A percentile compares a stretch with the other conserved stretches of the same genome.
These are phyloP conservation scores for Leccinum rimulosum DNA, from an alignment of 768 basidiomycete species.

Conservation along the genomic window DNA sequence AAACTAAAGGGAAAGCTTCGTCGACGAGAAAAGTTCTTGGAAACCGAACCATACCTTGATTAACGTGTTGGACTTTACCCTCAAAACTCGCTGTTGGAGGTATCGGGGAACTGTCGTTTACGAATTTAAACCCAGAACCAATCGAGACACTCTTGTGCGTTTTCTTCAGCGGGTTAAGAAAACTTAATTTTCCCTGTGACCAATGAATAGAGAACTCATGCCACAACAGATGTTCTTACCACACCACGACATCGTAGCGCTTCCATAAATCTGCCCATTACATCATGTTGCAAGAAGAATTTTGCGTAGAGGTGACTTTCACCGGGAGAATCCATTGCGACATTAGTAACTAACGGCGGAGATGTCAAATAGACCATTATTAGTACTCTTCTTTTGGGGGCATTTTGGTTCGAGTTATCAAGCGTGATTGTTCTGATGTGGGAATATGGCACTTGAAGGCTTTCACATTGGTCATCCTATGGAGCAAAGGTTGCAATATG, in stretches of 20 bases:
- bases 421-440: conserved; percentile 27
- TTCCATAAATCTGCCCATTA: conserved; percentile 39
- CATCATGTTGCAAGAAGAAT: conserved; percentile 38
- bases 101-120: conserved; percentile 20
- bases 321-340: conserved; percentile 20
- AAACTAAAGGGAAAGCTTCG: conserved; percentile 18
- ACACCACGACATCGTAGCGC: conserved; percentile 45
- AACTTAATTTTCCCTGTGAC: conserved; percentile 29
- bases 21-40: neutral
- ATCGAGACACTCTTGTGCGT: conserved; percentile 26
- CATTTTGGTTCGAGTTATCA: conserved; percentile 21
- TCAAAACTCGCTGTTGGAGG: conserved; percentile 30
- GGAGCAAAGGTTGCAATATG: conserved; percentile 5
- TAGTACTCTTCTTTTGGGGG: conserved; percentile 15
- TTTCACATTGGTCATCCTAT: conserved; percentile 51
- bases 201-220: conserved; percentile 2
- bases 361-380: conserved; percentile 34
- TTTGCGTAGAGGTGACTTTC: conserved; percentile 28
- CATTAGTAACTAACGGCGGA: conserved; percentile 40
- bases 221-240: conserved; percentile 32
- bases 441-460: conserved; percentile 45
- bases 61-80: conserved; percentile 32
- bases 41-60: conserved; percentile 20
- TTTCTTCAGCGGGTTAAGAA: conserved; percentile 21
- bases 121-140: conserved; percentile 26